A percentile compares a stretch with the other conserved stretches of the same genome.
Conservation (phyloP, 108 stramenopile genomes). For the Skeletonema marinoi region DNA sequence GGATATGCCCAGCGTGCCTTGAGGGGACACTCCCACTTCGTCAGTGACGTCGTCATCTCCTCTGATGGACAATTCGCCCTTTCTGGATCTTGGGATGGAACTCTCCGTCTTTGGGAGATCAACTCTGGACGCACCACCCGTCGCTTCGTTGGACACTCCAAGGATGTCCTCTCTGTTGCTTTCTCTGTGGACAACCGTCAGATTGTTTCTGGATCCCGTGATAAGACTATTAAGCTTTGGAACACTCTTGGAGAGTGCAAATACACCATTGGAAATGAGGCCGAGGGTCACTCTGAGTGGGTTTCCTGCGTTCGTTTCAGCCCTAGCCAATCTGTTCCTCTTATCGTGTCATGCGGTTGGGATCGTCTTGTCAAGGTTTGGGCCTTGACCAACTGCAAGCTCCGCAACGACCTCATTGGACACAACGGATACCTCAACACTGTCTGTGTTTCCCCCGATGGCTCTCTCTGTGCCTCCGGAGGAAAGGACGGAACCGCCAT, state of each 20-base stretch:
- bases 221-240: constrained; percentile 99
- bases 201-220: constrained; percentile 97
- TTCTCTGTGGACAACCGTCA: constrained; percentile 99
- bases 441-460: constrained; percentile 99
- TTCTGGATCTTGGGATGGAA: constrained; percentile 92
- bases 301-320: constrained; percentile 99
- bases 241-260: constrained; percentile 99
- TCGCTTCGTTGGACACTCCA: constrained; percentile 98
- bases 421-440: constrained; percentile 99
- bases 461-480: constrained; percentile 98
- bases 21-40: constrained; percentile 99
- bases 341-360: constrained; percentile 99
- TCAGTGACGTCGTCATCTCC: constrained; percentile 96
- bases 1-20: constrained; percentile 96
- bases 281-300: constrained; percentile 99
- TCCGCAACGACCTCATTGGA: constrained; percentile 97
- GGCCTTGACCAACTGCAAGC: constrained; percentile 98
- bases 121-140: constrained; percentile 95
- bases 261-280: constrained; percentile 83
- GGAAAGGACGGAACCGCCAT: constrained; percentile 99
- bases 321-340: constrained; percentile 89
- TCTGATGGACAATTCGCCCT: constrained; percentile 97
- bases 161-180: constrained; percentile 98
- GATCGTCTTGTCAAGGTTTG: constrained; percentile 99
- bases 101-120: constrained; percentile 93